phyloP scores from a whole-genome alignment of 345 rosid species.

The Camelina neglecta region DNA sequence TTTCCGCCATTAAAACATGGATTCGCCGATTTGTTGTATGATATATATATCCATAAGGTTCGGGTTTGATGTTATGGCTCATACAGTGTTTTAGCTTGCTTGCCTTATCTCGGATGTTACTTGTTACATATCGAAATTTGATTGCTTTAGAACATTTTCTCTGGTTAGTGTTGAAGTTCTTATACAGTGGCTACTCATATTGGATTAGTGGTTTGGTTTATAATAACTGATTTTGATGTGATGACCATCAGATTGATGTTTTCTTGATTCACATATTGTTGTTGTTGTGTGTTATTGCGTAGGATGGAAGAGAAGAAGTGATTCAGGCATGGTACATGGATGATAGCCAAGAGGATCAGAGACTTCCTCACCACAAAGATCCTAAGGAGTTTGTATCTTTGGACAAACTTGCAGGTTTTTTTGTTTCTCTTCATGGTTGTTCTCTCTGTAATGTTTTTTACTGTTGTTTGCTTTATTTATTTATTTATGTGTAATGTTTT shows the following conservation, averaged over 20 bases:
- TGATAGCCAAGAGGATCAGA: conserved; percentile 77
- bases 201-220: no score
- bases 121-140: background rate
- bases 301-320: conserved; percentile 61
- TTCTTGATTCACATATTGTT: no score
- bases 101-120: background rate
- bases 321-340: conserved; percentile 93
- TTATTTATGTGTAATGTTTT: conserved; percentile 7
- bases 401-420: conserved; percentile 72
- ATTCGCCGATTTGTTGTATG: background rate
- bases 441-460: background rate
- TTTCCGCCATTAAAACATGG: background rate
- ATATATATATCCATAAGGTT: background rate
- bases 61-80: background rate
- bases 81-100: background rate
- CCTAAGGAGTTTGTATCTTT: conserved; percentile 80
- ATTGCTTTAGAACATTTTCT: background rate
- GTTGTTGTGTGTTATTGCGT: background rate
- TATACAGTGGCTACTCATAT: background rate
- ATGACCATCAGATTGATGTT: background rate
- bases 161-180: background rate
- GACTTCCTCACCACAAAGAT: conserved; percentile 85
- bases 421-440: conserved; percentile 12
- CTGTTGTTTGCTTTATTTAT: background rate
- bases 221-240: no score